phyloP scores from a whole-genome alignment of 129 eudicot genomes.

The Scalesia atractyloides region DNA sequence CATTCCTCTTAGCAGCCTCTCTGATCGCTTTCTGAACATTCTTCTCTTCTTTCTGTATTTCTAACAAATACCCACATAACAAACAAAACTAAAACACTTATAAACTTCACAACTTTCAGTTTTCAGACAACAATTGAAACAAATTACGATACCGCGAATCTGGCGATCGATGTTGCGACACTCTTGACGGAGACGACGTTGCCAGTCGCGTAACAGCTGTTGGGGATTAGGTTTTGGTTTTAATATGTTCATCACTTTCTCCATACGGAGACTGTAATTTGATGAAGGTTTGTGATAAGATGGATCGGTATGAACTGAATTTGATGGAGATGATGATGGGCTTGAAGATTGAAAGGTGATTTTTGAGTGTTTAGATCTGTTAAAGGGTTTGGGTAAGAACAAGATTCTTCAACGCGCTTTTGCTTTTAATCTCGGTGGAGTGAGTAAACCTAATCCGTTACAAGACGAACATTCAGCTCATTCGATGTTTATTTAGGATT shows the following conservation, averaged over 20 bases:
- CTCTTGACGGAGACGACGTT: conserved; percentile 91
- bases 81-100: neutral
- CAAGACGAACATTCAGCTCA: no score
- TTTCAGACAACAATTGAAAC: neutral
- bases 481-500: no score
- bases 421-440: neutral
- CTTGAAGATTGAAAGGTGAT: neutral
- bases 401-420: conserved; percentile 33
- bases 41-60: conserved; percentile 93
- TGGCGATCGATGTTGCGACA: conserved; percentile 94
- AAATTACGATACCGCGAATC: conserved; percentile 59
- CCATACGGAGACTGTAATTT: conserved; percentile 47
- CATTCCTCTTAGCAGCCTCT: conserved; percentile 95
- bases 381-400: conserved; percentile 19
- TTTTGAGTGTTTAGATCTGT: neutral
- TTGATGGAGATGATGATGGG: neutral
- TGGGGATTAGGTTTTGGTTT: conserved; percentile 92
- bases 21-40: conserved; percentile 89
- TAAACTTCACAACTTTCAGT: conserved; percentile 9
- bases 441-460: neutral
- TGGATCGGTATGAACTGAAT: neutral
- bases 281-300: neutral
- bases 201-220: conserved; percentile 87
- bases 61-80: conserved; percentile 31
- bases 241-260: conserved; percentile 72